These are phyloP conservation scores for Vaccinium macrocarpon DNA, from an alignment of 148 eudicot genomes.

Conservation along the genomic window DNA sequence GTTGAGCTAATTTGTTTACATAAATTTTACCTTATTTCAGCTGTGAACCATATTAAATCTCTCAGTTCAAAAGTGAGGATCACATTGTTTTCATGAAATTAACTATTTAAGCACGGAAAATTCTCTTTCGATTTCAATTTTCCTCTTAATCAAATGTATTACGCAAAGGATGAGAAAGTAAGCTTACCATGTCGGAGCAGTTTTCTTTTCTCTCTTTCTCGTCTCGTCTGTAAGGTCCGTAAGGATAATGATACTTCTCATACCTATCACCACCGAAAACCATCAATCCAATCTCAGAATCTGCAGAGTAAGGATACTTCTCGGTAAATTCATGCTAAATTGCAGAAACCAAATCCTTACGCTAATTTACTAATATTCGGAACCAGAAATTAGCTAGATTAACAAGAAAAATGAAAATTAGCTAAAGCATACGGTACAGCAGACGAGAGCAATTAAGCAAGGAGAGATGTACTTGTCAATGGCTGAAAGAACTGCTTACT, in stretches of 20 bases:
- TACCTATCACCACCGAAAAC: conserved; percentile 34
- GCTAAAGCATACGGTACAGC: background rate
- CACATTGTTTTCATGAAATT: background rate
- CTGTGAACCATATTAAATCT: background rate
- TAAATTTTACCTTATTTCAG: background rate
- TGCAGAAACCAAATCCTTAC: too few species aligned
- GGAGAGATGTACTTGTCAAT: conserved; percentile 49
- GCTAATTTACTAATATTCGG: background rate
- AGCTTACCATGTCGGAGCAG: conserved; percentile 83
- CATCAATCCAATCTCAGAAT: too few species aligned
- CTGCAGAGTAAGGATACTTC: too few species aligned
- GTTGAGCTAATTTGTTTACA: too few species aligned
- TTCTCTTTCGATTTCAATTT: background rate
- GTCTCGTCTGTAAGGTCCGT: conserved; percentile 71
- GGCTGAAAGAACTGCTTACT: conserved; percentile 58
- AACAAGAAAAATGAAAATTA: background rate
- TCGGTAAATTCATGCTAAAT: background rate
- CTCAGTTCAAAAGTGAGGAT: background rate
- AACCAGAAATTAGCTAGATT: background rate
- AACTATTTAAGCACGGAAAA: background rate
- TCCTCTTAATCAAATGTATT: background rate
- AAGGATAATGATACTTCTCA: conserved; percentile 70
- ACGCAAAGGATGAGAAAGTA: background rate
- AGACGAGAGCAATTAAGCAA: background rate
- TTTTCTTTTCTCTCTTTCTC: conserved; percentile 66